These are phyloP conservation scores for Skeletonema menzelii DNA, from an alignment of 108 stramenopile species.

Conservation along the genomic window DNA sequence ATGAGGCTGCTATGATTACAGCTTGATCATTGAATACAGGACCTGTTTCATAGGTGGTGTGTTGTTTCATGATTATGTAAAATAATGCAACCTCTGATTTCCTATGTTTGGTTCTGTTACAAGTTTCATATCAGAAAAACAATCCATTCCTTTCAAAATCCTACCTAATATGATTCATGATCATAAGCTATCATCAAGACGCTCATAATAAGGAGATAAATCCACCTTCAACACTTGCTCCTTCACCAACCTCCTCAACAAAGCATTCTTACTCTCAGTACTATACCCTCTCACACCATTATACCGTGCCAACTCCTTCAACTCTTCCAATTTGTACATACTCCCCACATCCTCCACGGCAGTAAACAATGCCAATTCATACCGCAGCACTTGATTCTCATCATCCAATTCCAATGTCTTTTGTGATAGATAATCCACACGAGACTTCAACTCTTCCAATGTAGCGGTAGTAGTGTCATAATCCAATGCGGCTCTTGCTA, in stretches of 20 bases:
- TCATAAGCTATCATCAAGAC: too few species aligned
- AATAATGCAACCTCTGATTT: not conserved
- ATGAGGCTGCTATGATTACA: too few species aligned
- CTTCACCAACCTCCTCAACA: slow-evolving; percentile 43
- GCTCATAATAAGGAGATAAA: slow-evolving; percentile 14
- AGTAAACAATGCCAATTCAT: slow-evolving; percentile 31
- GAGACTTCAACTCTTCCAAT: slow-evolving; percentile 27
- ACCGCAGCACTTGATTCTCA: slow-evolving; percentile 28
- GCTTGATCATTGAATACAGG: not conserved
- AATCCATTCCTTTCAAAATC: too few species aligned
- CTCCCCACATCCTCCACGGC: slow-evolving; percentile 28
- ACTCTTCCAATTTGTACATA: slow-evolving; percentile 38
- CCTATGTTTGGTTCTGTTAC: too few species aligned
- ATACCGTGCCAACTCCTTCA: slow-evolving; percentile 39
- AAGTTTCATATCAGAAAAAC: too few species aligned
- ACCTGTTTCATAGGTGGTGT: not conserved
- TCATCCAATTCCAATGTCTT: slow-evolving; percentile 20
- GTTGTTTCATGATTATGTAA: not conserved
- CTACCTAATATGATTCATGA: too few species aligned
- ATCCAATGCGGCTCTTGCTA: slow-evolving; percentile 37
- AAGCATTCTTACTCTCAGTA: slow-evolving; percentile 40
- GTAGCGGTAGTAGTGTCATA: slow-evolving; percentile 25
- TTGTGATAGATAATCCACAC: slow-evolving; percentile 13
- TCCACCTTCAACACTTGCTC: slow-evolving; percentile 27
- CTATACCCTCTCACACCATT: slow-evolving; percentile 32